These are phyloP conservation scores for Pezicula radicicola DNA, from an alignment of 2,329 filamentous ascomycete species.

Conservation along the genomic window DNA sequence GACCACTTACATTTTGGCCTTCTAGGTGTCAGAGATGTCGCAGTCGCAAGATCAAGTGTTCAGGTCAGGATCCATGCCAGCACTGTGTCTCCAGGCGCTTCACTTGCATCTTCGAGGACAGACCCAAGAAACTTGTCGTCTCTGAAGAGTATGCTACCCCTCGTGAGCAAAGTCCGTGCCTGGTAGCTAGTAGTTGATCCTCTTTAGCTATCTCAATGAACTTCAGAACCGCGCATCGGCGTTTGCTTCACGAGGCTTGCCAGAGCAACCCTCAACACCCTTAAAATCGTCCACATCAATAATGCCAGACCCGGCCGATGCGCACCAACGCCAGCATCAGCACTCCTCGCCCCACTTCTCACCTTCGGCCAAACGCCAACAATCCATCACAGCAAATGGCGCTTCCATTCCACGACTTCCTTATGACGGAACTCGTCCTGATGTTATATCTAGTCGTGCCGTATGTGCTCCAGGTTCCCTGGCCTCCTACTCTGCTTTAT, in stretches of 20 bases:
- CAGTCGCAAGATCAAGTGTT: slow-evolving; percentile 1
- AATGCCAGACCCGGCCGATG: not conserved
- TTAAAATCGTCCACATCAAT: not conserved
- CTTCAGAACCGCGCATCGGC: not conserved
- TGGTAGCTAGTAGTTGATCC: not conserved
- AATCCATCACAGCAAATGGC: not conserved
- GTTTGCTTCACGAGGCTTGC: not conserved
- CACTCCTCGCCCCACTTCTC: not conserved
- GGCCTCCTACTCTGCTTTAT: too few relatives aligned
- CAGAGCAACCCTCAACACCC: not conserved
- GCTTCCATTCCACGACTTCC: not conserved
- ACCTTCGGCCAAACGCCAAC: not conserved
- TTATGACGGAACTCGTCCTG: too few relatives aligned
- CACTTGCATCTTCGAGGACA: not conserved
- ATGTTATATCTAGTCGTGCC: too few relatives aligned
- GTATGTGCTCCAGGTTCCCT: too few relatives aligned
- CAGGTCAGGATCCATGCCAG: not conserved
- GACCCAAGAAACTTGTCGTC: slow-evolving; percentile 1
- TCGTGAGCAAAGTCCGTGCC: too few relatives aligned
- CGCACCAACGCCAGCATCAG: not conserved
- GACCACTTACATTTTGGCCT: not conserved
- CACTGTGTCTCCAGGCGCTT: not conserved
- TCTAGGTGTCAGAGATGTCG: not conserved
- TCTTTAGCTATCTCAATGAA: not conserved
- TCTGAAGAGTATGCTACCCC: not conserved